phyloP scores from a whole-genome alignment of 2,329 filamentous ascomycete genomes.

The Ceratocystis colombiana region DNA sequence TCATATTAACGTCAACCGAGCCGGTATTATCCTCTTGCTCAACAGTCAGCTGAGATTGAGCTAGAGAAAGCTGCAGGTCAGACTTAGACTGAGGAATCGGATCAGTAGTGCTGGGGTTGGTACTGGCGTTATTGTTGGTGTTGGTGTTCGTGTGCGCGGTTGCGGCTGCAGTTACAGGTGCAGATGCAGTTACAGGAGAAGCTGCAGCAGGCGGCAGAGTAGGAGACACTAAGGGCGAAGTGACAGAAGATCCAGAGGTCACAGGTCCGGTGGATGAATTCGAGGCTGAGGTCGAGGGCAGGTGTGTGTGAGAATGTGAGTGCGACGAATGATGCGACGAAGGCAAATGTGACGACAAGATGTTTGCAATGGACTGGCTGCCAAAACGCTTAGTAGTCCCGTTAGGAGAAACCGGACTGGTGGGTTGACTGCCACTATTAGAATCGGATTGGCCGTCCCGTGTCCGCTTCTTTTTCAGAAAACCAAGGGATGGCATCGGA shows the following conservation, averaged over 20 bases:
- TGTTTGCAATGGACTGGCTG: conserved; percentile 21
- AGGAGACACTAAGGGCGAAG: conserved; percentile 19
- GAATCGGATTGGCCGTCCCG: conserved; percentile 73
- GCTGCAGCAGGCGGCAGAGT: conserved; percentile 20
- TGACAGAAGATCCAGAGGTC: conserved; percentile 5
- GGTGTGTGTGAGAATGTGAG: conserved; percentile 7
- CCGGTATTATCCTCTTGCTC: background rate
- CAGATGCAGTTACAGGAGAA: conserved; percentile 21
- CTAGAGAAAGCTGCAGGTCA: conserved; percentile 2
- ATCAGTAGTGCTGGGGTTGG: background rate
- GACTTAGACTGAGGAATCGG: background rate
- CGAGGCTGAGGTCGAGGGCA: conserved; percentile 3
- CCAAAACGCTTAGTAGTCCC: conserved; percentile 26
- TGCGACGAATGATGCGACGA: conserved; percentile 21
- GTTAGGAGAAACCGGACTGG: conserved; percentile 52
- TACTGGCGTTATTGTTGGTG: background rate
- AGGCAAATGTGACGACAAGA: conserved; percentile 21
- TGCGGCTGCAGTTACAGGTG: conserved; percentile 12
- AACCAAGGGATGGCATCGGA: conserved; percentile 84
- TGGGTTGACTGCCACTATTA: conserved; percentile 55
- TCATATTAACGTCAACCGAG: conserved; percentile 15
- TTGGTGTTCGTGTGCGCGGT: conserved; percentile 3
- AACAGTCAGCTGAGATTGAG: conserved; percentile 5
- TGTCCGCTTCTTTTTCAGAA: conserved; percentile 97
- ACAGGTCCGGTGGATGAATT: conserved; percentile 10